Evolutionary conservation across 2,329 filamentous ascomycete genomes (phyloP), one percentile per base, ranked within the genome.

Genomic region (Colletotrichum coccodes): DNA sequence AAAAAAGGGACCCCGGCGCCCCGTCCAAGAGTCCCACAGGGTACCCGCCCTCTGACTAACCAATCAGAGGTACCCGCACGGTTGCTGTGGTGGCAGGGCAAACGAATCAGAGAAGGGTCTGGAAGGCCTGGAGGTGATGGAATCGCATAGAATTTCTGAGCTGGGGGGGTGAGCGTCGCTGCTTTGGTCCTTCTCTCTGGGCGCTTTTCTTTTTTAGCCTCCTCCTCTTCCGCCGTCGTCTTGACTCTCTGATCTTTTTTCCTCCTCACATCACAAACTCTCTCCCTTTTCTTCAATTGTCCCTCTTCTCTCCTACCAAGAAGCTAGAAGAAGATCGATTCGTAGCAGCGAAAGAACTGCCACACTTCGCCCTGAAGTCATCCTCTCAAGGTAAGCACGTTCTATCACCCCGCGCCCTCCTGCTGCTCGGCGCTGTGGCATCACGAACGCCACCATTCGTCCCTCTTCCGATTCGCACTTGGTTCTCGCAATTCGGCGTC

Each of bases 111-210:
- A 70, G 71, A 72, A 72, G 70, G 62, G 57, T 68, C 71, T 72
- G 71, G 71, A 72, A 72, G 71, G 57, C 49, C 60, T 66, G 61
- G 65, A 70, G 76, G 74, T 76, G 80, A 78, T 83, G 77, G 81
- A 83, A 83, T 82, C 81, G 74, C 78, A 83, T 83, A 81, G 81
- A 83, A 83, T 79, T 80, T 78, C 78, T 76, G 73, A 74, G 75
- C 64, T 72, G 73, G 70, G 65, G 69, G 64, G 63, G 69, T 71
- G 71, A 70, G 68, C 70, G 70, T 71, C 61, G 53, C 60, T 68
- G 66, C 60, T 58, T 64, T 59, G 53, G 42, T 61, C 60, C 54
- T 42, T 58, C 40, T 49, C 32, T 26, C 64, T 52, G 28, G 65
- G 42, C 60, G 70, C 72, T 71, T 62, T 76, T 79, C 79, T 78